These are phyloP conservation scores for Nigrospora sphaerica DNA, from an alignment of 2,329 filamentous ascomycete genomes.

Conservation along the genomic window DNA sequence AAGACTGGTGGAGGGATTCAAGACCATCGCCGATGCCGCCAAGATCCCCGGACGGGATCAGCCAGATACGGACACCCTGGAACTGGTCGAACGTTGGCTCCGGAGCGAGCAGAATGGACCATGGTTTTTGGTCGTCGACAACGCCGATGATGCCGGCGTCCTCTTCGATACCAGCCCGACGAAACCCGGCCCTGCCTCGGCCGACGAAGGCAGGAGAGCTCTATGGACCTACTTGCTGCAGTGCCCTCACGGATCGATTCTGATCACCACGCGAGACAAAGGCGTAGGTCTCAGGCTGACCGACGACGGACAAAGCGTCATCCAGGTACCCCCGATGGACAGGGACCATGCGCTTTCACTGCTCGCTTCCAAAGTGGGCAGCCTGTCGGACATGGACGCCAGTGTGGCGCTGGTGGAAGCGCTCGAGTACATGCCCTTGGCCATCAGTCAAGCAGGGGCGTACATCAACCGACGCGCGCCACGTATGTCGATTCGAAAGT, in stretches of 20 bases:
- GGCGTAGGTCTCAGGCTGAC: no score
- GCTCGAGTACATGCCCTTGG: constrained; percentile 24
- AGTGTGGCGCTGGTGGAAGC: constrained; percentile 11
- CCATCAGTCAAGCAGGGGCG: constrained; percentile 25
- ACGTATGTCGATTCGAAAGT: constrained; percentile 23
- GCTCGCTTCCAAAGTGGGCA: no score
- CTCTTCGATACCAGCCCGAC: constrained; percentile 30
- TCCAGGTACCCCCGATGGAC: no score
- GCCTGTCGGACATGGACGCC: no score
- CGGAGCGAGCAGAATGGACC: background rate
- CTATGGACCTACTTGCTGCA: background rate
- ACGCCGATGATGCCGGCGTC: constrained; percentile 40
- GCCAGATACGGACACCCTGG: background rate
- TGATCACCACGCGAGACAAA: background rate
- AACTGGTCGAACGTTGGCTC: background rate
- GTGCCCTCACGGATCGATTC: background rate
- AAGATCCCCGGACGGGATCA: background rate
- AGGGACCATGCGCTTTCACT: no score
- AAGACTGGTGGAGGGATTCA: constrained; percentile 23
- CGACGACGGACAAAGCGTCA: no score
- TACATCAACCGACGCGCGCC: constrained; percentile 21
- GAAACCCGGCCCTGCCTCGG: background rate
- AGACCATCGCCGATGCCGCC: background rate
- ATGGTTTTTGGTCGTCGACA: constrained; percentile 30
- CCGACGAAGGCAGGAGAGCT: background rate